Percentiles rank a stretch among this genome's conserved stretches.
Evolutionary conservation across 2,329 filamentous ascomycete genomes (phyloP).

Genomic region (Colletotrichum zoysiae): DNA sequence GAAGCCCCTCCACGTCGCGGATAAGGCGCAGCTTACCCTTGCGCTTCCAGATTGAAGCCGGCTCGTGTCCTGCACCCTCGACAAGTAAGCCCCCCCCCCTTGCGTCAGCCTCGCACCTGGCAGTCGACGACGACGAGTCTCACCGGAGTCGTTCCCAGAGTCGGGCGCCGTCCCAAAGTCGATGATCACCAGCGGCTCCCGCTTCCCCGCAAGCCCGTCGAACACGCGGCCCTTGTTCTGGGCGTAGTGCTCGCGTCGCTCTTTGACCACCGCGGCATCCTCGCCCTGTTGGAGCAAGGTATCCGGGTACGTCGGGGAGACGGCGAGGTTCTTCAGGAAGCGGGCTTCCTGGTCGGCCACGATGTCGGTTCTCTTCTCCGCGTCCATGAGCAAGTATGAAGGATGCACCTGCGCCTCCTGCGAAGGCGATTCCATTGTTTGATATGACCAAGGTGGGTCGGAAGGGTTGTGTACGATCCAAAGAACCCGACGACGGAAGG

Average conservation of each 20-base stretch:
- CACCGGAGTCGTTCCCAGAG: neutral
- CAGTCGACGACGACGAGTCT: neutral
- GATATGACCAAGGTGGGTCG: neutral
- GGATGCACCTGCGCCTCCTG: neutral
- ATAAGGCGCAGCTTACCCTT: conserved; percentile 11
- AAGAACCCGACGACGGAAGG: neutral
- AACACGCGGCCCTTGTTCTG: conserved; percentile 21
- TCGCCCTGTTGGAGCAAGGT: conserved; percentile 13
- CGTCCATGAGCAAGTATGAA: neutral
- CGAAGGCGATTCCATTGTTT: neutral
- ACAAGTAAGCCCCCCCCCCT: neutral
- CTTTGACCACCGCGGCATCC: neutral
- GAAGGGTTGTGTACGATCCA: neutral
- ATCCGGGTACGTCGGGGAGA: conserved; percentile 24
- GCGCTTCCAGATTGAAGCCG: neutral
- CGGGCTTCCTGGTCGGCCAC: neutral
- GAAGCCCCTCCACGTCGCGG: conserved; percentile 9
- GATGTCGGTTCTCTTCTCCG: neutral
- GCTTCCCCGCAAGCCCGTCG: neutral
- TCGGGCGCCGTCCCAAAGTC: conserved; percentile 5
- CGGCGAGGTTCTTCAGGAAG: conserved; percentile 24
- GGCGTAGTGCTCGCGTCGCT: conserved; percentile 14
- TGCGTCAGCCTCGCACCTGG: neutral
- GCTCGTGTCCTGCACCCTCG: neutral
- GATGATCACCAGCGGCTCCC: conserved; percentile 22